phyloP scores from a whole-genome alignment of 192 early-diverging fungal genomes.

The Phycomyces blakesleeanus region DNA sequence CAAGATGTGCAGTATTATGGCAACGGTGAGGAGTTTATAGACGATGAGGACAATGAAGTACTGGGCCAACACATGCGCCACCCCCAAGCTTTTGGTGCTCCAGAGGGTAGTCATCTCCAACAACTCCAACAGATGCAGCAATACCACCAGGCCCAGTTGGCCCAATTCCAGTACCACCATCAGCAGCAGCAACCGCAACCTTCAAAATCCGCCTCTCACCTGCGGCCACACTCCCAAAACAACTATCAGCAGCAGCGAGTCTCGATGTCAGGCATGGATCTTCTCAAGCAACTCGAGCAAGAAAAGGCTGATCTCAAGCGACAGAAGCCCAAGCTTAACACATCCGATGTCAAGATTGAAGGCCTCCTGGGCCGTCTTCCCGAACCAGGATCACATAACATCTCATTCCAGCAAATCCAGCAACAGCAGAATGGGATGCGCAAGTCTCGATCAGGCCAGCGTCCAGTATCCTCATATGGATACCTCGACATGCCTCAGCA shows the following conservation, averaged over 20 bases:
- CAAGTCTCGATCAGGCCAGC: background rate
- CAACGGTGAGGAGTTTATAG: background rate
- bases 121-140: constrained; percentile 23
- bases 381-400: constrained; percentile 26
- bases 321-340: constrained; percentile 19
- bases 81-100: background rate
- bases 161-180: constrained; percentile 23
- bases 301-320: constrained; percentile 16
- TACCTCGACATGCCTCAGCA: background rate
- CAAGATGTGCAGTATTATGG: background rate
- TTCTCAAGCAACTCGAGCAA: constrained; percentile 23
- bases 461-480: background rate
- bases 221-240: constrained; percentile 2
- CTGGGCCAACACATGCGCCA: constrained; percentile 10
- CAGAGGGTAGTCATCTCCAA: constrained; percentile 15
- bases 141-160: constrained; percentile 20
- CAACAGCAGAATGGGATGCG: constrained; percentile 11
- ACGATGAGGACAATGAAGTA: constrained; percentile 14
- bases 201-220: constrained; percentile 5
- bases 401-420: constrained; percentile 28
- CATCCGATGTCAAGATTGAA: constrained; percentile 20
- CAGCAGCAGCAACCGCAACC: constrained; percentile 7
- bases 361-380: constrained; percentile 21
- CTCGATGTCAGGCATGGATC: constrained; percentile 30
- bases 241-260: background rate